Base-by-base conservation (phyloP, 2,329 filamentous ascomycete genomes). In the Penicillium hesseltinei region DNA sequence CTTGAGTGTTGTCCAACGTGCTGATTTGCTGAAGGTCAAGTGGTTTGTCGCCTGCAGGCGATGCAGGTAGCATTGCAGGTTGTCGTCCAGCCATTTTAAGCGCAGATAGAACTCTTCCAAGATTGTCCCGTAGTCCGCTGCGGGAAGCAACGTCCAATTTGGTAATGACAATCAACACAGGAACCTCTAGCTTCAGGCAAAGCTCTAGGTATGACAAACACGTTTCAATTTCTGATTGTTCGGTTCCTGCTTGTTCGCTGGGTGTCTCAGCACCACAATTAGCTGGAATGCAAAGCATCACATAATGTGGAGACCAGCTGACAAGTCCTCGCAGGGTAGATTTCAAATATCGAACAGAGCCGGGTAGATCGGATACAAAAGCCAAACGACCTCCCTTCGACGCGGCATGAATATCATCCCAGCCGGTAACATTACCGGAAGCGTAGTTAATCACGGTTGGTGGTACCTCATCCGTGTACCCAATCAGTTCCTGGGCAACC, bases 241-340 rank as follows among this genome's bases (percentile, higher is more conserved):
- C 72, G 17, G 54, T 42, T 72, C 39, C 51, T 17, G 42, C 49
- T 23, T 48, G 55, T 15, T 65, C 58, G 13, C 52, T 23, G 11
- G 57, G 27, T 9, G 57, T 76, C 45, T 88, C 85, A 11, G 82
- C 80, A 23, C 64, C 67, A 62, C 89, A 88, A 68, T 94, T 89
- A 36, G 91, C 91, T 46, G 91, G 87, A 60, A 97, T 86, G 65
- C 95, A 97, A 2, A 97, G 81, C 23, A 96, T 74, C 1, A 90
- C 92, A 88, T 94, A 99, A 71, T 97, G 92, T 9, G 94, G 94
- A 38, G 90, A 90, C 92, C 94, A 97, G 45, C 92, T 94, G 62
- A 99, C 83, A n/a, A 99, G 80, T 0, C 92, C 92, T 58, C 93
- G 85, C 52, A 97, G 80, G 2, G 91, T 93, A 6, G 93, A 97